A percentile compares a stretch with the other conserved stretches of the same genome.
phyloP scores from a whole-genome alignment of 106 monocot species.

The Chionographis japonica region DNA sequence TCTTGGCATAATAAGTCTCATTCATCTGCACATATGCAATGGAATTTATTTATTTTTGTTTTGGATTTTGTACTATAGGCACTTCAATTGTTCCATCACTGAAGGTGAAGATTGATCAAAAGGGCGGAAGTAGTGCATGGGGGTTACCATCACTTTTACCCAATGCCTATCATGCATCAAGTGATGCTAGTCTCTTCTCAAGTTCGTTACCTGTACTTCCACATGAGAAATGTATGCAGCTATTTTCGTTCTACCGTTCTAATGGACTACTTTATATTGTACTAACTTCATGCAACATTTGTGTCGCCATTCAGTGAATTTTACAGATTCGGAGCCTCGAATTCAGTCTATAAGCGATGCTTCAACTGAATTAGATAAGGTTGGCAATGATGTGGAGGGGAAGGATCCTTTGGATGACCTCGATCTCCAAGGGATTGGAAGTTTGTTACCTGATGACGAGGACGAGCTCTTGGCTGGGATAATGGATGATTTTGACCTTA shows the following conservation, averaged over 20 bases:
- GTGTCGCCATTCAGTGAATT: slow-evolving; percentile 28
- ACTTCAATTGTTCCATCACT: slow-evolving; percentile 2
- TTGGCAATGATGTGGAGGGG: slow-evolving; percentile 17
- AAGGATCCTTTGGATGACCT: slow-evolving; percentile 43
- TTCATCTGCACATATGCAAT: background rate
- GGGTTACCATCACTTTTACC: slow-evolving; percentile 28
- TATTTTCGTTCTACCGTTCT: background rate
- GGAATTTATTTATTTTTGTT: background rate
- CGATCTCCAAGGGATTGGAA: slow-evolving; percentile 41
- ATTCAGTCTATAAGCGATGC: slow-evolving; percentile 25
- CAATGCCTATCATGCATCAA: slow-evolving; percentile 30
- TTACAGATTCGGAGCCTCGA: slow-evolving; percentile 18
- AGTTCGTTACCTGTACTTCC: slow-evolving; percentile 72
- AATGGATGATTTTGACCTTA: slow-evolving; percentile 58
- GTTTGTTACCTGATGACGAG: slow-evolving; percentile 73
- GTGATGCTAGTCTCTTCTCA: slow-evolving; percentile 66
- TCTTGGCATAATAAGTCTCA: background rate
- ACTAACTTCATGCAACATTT: background rate
- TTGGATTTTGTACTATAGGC: background rate
- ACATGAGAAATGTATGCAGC: slow-evolving; percentile 41
- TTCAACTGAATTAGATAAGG: slow-evolving; percentile 14
- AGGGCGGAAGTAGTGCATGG: slow-evolving; percentile 30
- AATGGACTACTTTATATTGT: background rate
- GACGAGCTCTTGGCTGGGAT: slow-evolving; percentile 73
- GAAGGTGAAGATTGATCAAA: slow-evolving; percentile 14